These are phyloP conservation scores for Ogataea thermomethanolica DNA, from an alignment of 805 yeast genomes.

Conservation along the genomic window DNA sequence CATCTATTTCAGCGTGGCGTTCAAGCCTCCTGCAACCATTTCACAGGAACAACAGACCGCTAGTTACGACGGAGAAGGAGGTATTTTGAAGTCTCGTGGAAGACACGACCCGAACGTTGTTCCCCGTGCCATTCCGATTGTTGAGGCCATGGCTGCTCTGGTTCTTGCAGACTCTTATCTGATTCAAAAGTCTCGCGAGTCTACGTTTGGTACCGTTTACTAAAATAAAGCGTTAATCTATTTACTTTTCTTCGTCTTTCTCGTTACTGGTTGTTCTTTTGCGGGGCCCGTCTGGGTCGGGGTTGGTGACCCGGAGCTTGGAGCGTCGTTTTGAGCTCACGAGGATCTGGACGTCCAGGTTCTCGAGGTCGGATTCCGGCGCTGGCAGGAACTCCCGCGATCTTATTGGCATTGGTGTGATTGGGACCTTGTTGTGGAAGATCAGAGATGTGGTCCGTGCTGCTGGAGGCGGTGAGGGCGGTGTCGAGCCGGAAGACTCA, in stretches of 20 bases:
- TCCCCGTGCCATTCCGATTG: slow-evolving; percentile 97
- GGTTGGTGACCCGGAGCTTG: slow-evolving; percentile 58
- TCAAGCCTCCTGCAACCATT: slow-evolving; percentile 97
- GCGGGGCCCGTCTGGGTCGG: slow-evolving; percentile 41
- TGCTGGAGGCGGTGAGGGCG: slow-evolving; percentile 7
- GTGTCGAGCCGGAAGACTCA: slow-evolving; percentile 6
- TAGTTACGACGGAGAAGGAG: slow-evolving; percentile 82
- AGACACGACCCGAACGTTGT: slow-evolving; percentile 99
- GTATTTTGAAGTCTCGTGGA: slow-evolving; percentile 91
- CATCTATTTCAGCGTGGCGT: slow-evolving; percentile 91
- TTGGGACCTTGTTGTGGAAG: slow-evolving; percentile 12
- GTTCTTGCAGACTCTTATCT: slow-evolving; percentile 83
- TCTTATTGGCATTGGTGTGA: slow-evolving; percentile 14
- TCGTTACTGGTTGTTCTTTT: slow-evolving; percentile 32
- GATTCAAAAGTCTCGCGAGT: slow-evolving; percentile 83
- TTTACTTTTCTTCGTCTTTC: slow-evolving; percentile 13
- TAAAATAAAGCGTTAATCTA: slow-evolving; percentile 9
- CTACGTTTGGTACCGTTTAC: slow-evolving; percentile 36
- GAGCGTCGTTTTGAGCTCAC: slow-evolving; percentile 65
- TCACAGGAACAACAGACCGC: slow-evolving; percentile 88
- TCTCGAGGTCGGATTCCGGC: slow-evolving; percentile 40
- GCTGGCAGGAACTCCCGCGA: slow-evolving; percentile 21
- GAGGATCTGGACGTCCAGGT: slow-evolving; percentile 66
- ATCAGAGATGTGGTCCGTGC: slow-evolving; percentile 17
- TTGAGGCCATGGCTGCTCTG: slow-evolving; percentile 97